Conservation (phyloP, 2,329 filamentous ascomycete species). For the Penicillium griseofulvum region DNA sequence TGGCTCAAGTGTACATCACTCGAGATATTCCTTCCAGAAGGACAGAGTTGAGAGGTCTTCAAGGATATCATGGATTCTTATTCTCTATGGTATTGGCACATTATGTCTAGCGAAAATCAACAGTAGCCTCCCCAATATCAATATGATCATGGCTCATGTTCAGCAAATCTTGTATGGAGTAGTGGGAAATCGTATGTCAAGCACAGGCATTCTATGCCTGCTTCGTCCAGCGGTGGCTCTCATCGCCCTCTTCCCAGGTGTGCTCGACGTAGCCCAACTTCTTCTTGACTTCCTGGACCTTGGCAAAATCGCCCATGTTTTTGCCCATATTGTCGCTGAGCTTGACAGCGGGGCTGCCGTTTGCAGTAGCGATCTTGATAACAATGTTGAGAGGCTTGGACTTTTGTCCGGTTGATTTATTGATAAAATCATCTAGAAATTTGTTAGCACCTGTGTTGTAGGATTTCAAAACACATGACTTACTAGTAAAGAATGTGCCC, state of each 20-base stretch:
- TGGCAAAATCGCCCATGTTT: constrained; percentile 83
- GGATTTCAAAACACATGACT: constrained; percentile 20
- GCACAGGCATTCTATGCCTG: constrained; percentile 4
- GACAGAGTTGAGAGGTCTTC: background rate
- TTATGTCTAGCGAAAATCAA: constrained; percentile 1
- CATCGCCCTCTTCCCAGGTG: constrained; percentile 78
- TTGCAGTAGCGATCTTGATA: constrained; percentile 88
- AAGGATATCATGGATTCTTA: constrained; percentile 6
- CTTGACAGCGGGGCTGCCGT: constrained; percentile 80
- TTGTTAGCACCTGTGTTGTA: constrained; percentile 1
- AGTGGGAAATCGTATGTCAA: background rate
- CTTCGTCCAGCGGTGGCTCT: constrained; percentile 74
- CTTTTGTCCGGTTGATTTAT: constrained; percentile 70
- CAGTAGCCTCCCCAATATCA: background rate
- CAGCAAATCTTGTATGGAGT: background rate
- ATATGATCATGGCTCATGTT: constrained; percentile 1
- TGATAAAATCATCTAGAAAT: constrained; percentile 71
- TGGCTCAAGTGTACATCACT: background rate
- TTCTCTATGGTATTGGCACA: background rate
- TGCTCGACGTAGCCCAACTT: constrained; percentile 83
- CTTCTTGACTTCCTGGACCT: constrained; percentile 79
- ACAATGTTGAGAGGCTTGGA: constrained; percentile 94
- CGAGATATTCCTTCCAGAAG: background rate
- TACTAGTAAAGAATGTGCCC: constrained; percentile 87
- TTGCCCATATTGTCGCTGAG: constrained; percentile 90